These are phyloP conservation scores for Cryptosporidium sp. DNA, from an alignment of 169 alveolate species.

Conservation along the genomic window DNA sequence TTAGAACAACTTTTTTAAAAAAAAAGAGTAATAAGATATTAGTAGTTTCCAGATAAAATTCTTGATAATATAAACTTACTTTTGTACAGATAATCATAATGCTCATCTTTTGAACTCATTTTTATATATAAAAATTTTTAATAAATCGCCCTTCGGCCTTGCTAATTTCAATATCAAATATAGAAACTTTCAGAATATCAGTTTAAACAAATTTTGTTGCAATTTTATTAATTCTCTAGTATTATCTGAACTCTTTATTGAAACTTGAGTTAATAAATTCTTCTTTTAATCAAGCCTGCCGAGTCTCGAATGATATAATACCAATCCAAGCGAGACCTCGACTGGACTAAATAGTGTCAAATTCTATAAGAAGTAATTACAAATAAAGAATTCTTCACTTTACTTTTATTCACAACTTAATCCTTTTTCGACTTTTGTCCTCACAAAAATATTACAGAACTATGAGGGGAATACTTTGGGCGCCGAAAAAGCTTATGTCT, in stretches of 20 bases:
- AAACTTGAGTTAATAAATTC: background rate
- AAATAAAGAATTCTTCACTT: background rate
- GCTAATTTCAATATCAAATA: slow-evolving; percentile 41
- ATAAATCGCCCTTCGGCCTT: slow-evolving; percentile 18
- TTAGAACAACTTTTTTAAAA: slow-evolving; percentile 81
- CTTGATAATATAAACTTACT: slow-evolving; percentile 69
- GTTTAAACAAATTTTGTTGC: slow-evolving; percentile 9
- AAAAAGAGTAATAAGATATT: background rate
- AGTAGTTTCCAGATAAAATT: background rate
- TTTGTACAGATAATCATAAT: slow-evolving; percentile 84
- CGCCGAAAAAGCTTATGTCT: slow-evolving; percentile 25
- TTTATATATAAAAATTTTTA: slow-evolving; percentile 33
- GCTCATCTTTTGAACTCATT: slow-evolving; percentile 82
- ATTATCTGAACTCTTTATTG: background rate
- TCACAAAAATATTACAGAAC: background rate
- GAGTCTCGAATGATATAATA: background rate
- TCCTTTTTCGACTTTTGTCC: slow-evolving; percentile 24
- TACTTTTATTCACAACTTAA: background rate
- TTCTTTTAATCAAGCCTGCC: background rate
- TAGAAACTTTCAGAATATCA: slow-evolving; percentile 11
- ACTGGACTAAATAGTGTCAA: slow-evolving; percentile 1
- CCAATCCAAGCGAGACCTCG: slow-evolving; percentile 12
- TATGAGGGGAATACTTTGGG: slow-evolving; percentile 13
- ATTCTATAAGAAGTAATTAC: background rate
- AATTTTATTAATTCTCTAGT: background rate